These are phyloP conservation scores for Mucor mucedo DNA, from an alignment of 371 early-diverging fungal genomes.

Conservation along the genomic window DNA sequence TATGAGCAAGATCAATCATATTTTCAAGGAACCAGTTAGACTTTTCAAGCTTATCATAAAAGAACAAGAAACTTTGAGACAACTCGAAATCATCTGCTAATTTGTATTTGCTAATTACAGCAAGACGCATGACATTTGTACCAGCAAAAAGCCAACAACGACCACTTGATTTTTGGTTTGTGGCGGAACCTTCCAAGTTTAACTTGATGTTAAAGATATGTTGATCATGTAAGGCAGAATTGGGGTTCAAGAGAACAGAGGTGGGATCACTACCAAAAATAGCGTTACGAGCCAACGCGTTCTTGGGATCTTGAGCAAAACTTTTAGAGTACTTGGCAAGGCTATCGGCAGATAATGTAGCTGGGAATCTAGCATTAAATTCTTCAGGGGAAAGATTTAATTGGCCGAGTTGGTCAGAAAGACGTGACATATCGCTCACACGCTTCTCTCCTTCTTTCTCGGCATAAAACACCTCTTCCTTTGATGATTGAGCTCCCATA, in stretches of 20 bases:
- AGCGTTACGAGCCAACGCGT: constrained; percentile 68
- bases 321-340: constrained; percentile 42
- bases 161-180: constrained; percentile 80
- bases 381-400: constrained; percentile 3
- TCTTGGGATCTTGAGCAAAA: constrained; percentile 69
- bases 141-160: constrained; percentile 91
- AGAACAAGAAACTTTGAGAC: constrained; percentile 81
- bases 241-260: constrained; percentile 64
- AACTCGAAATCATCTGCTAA: constrained; percentile 78
- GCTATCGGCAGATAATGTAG: constrained; percentile 4
- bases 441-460: constrained; percentile 1
- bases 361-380: not conserved
- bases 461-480: constrained; percentile 3
- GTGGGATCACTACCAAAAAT: constrained; percentile 61
- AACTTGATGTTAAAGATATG: constrained; percentile 69
- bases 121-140: constrained; percentile 47
- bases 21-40: constrained; percentile 83
- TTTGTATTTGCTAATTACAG: constrained; percentile 57
- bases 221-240: constrained; percentile 37
- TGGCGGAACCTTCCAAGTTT: constrained; percentile 65
- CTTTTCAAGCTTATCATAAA: constrained; percentile 84
- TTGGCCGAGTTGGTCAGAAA: constrained; percentile 7
- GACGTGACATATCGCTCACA: not conserved
- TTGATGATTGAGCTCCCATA: constrained; percentile 25
- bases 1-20: constrained; percentile 69